A percentile compares a stretch with the other conserved stretches of the same genome.
phyloP scores from a whole-genome alignment of 805 yeast species.

The Barnettozyma siamensis region DNA sequence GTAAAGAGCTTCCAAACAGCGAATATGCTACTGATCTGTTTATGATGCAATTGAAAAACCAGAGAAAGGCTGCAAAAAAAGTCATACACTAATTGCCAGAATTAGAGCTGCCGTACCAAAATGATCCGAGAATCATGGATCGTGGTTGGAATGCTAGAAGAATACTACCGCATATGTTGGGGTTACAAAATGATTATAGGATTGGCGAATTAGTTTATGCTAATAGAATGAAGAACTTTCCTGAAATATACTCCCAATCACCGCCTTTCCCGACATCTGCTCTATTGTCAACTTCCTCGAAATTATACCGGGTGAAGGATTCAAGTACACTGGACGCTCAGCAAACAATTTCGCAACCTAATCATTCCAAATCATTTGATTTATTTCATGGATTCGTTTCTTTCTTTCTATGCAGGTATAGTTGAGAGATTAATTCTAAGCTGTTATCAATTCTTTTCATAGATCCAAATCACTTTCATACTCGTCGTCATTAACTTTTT shows the following conservation, averaged over 20 bases:
- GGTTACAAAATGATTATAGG: not conserved
- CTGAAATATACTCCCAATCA: not conserved
- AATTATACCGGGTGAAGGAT: not conserved
- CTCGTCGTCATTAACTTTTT: conserved; percentile 14
- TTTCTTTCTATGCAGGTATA: conserved; percentile 2
- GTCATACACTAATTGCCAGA: too few relatives aligned
- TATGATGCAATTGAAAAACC: too few relatives aligned
- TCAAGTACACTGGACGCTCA: not conserved
- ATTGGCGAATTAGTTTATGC: conserved; percentile 10
- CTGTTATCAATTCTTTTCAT: not conserved
- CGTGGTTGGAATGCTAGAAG: too few relatives aligned
- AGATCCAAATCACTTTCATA: conserved; percentile 36
- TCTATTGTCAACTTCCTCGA: not conserved
- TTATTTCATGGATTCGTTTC: not conserved
- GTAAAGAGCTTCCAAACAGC: too few relatives aligned
- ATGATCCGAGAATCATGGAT: not conserved
- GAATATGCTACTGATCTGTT: too few relatives aligned
- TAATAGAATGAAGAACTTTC: conserved; percentile 8
- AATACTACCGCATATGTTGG: too few relatives aligned
- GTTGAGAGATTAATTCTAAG: too few relatives aligned
- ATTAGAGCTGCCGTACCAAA: too few relatives aligned
- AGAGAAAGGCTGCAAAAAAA: too few relatives aligned
- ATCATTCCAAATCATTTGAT: not conserved
- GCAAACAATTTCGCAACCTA: not conserved
- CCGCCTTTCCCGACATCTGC: not conserved